Conservation (phyloP, 1,284 basidiomycete species). For the Tilletia indica region DNA sequence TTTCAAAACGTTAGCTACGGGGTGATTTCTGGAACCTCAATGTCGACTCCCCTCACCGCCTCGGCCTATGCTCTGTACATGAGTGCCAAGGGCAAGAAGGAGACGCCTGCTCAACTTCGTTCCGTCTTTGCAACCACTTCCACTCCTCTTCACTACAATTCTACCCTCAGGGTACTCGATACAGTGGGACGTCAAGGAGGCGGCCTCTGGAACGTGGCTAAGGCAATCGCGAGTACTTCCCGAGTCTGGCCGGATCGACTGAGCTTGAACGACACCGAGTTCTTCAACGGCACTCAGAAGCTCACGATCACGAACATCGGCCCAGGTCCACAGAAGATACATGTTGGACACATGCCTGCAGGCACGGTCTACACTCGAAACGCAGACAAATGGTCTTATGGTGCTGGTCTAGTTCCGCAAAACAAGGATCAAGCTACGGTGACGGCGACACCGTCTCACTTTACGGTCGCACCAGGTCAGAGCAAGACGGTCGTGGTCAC, state of each 20-base stretch:
- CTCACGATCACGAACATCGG: conserved; percentile 45
- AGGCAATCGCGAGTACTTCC: conserved; percentile 63
- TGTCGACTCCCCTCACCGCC: neutral
- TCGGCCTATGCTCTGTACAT: conserved; percentile 63
- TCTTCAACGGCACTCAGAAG: conserved; percentile 28
- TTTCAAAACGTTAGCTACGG: neutral
- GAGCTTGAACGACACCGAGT: conserved; percentile 69
- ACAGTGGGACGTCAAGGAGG: conserved; percentile 68
- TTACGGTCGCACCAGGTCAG: conserved; percentile 56
- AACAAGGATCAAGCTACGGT: conserved; percentile 60
- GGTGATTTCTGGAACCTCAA: neutral
- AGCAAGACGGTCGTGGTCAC: conserved; percentile 50
- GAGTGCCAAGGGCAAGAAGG: conserved; percentile 60
- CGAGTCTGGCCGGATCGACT: conserved; percentile 65
- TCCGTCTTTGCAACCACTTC: conserved; percentile 67
- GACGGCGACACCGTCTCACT: conserved; percentile 54
- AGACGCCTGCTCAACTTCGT: conserved; percentile 55
- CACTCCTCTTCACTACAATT: conserved; percentile 60
- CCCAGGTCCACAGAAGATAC: conserved; percentile 34
- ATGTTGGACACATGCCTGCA: conserved; percentile 38
- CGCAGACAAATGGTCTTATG: conserved; percentile 1
- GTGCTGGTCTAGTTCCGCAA: conserved; percentile 57
- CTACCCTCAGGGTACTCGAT: conserved; percentile 61
- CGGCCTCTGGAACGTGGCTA: conserved; percentile 68
- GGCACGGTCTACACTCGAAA: conserved; percentile 57